These are phyloP conservation scores for Pyrenula massariospora DNA, from an alignment of 495 filamentous ascomycete genomes.

Conservation along the genomic window DNA sequence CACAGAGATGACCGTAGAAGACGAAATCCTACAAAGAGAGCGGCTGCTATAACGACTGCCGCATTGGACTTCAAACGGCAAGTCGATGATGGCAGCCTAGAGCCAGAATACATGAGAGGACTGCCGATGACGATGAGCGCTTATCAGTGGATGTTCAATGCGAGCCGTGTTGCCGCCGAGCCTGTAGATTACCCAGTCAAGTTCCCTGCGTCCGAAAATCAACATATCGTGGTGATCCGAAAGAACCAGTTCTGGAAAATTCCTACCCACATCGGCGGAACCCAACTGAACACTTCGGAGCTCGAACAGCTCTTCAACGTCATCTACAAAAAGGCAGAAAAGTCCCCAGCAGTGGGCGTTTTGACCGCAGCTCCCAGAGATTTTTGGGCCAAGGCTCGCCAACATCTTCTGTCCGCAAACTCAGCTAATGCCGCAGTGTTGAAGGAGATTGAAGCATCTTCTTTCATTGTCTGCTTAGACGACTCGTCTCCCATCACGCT, in stretches of 20 bases:
- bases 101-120: conserved; percentile 97
- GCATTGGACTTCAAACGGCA: conserved; percentile 87
- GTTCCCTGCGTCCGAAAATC: conserved; percentile 59
- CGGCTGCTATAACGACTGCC: conserved; percentile 77
- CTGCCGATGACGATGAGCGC: conserved; percentile 93
- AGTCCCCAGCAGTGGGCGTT: conserved; percentile 63
- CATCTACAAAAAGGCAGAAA: conserved; percentile 68
- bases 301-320: conserved; percentile 77
- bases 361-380: conserved; percentile 90
- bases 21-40: conserved; percentile 81
- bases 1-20: conserved; percentile 87
- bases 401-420: conserved; percentile 60
- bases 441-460: conserved; percentile 75
- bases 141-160: conserved; percentile 99
- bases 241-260: conserved; percentile 98
- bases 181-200: conserved; percentile 76
- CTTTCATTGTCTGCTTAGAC: conserved; percentile 90
- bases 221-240: conserved; percentile 78
- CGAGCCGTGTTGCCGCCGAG: conserved; percentile 73
- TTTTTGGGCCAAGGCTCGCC: conserved; percentile 77
- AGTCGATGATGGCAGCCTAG: conserved; percentile 71
- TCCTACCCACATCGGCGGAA: conserved; percentile 58
- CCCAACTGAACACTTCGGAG: conserved; percentile 75
- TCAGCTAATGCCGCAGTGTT: conserved; percentile 66
- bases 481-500: conserved; percentile 86